Percentiles rank a stretch among this genome's conserved stretches.
These are phyloP conservation scores for Mucor ambiguus DNA, from an alignment of 371 early-diverging fungal species.

Conservation along the genomic window DNA sequence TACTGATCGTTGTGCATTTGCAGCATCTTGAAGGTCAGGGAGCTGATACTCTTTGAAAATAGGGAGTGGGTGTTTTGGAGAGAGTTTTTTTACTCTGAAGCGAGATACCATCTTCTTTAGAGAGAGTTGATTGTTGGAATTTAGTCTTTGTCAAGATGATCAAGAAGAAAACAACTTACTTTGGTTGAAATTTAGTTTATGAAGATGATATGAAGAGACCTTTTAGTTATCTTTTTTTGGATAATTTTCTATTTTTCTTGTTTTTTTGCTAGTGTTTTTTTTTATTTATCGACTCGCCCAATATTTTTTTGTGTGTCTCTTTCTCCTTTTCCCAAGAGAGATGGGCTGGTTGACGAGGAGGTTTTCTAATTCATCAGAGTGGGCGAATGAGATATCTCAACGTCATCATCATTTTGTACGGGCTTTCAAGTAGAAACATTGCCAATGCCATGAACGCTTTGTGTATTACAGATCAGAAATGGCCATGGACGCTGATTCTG, in stretches of 20 bases:
- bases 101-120: conserved; percentile 60
- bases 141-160: conserved; percentile 11
- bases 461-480: not conserved
- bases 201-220: not conserved
- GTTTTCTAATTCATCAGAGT: not conserved
- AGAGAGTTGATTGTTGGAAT: not conserved
- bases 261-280: not conserved
- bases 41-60: conserved; percentile 82
- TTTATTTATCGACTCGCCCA: not conserved
- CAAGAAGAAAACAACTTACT: conserved; percentile 7
- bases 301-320: not conserved
- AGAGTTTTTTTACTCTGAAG: conserved; percentile 91
- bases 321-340: not conserved
- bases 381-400: not conserved
- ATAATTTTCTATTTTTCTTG: not conserved
- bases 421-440: not conserved
- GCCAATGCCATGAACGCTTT: not conserved
- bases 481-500: no score
- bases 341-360: not conserved
- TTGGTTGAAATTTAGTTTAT: conserved; percentile 1
- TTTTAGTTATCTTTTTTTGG: not conserved
- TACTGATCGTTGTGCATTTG: conserved; percentile 72
- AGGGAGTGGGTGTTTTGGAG: conserved; percentile 80
- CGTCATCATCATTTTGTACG: not conserved
- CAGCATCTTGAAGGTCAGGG: conserved; percentile 82